Base-by-base conservation (phyloP, 139 green algal species). In the Protoeuglena noctilucae region DNA sequence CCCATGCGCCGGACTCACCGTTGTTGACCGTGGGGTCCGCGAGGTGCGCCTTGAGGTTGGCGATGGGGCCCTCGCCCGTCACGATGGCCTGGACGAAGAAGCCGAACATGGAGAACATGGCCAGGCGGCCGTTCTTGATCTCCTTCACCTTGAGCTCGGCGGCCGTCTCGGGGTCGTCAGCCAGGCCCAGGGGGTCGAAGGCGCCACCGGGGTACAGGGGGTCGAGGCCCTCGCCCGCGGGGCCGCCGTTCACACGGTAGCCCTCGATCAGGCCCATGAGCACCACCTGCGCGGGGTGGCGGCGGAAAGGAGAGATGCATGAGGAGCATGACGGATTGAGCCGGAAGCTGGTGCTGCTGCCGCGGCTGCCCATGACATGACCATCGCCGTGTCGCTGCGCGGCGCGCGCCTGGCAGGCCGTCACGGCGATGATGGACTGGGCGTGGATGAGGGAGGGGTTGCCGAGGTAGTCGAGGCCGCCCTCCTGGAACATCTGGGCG, bases 381-480 rank as follows among this genome's bases (percentile, higher is more conserved):
- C 40, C 40, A 48, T 48, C 40, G 19, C 18, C 40, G 19, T 19
- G 19, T n/a, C n/a, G n/a, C n/a, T n/a, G n/a, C n/a, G n/a, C 9
- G 43, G 25, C 12, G n/a, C 68, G 3, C 49, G 94, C 86, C 86
- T 96, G 88, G 66, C 60, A 61, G 41, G 70, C 82, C 43, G 94
- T 70, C 58, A 80, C 95, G 57, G 85, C 89, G 23, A 96, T 61
- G 65, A 95, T 93, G 75, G 66, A 83, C 81, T 96, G 80, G 28
- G 90, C 89, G 67, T 97, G 89, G 58, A 96, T 73, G 54, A 96
- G 75, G 67, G 54, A 70, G 48, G 80, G 62, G 86, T 93, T 95
- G 77, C 88, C 88, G 58, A 94, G 74, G 79, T 94, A 94, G 82
- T 94, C 75, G 24, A 94, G 78, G 57, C 82, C 80, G 54, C 68